Base-by-base conservation (phyloP, 306 rosid genomes). In the Clitoria ternatea region DNA sequence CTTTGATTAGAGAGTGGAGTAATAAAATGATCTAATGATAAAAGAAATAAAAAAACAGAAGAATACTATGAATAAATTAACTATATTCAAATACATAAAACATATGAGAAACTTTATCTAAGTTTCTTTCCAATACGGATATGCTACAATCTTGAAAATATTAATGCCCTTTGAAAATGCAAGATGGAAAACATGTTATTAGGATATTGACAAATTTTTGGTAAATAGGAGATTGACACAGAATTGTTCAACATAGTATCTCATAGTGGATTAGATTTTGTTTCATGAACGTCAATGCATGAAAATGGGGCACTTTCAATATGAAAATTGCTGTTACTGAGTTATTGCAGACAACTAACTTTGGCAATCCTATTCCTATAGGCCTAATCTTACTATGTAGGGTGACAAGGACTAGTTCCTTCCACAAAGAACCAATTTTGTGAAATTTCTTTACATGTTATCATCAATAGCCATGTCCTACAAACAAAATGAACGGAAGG, bases 401-500 rank as follows among this genome's bases (percentile, higher is more conserved):
- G 35, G 53, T 61, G 73, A 77, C 33, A 75, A 36, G 39, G 76
- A 65, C 81, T 20, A 32, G 33, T 42, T 64, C 30, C 67, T 75
- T 20, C 77, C 47, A 69, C 70, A 57, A 59, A 78, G 61, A 65
- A 65, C 75, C 74, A 64, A 53, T 42, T 49, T 61, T 70, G 77
- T 74, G 64, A 78, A 74, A 77, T 43, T 52, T n/a, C 13, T 40
- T 55, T 53, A 30, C 42, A 60, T 52, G 70, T 66, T 66, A 37
- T 50, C 56, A 61, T 70, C 75, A 74, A 73, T 78, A 44, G 59
- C 37, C 43, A 74, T 82, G 75, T 23, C 72, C 67, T 32, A 63
- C 57, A 50, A 63, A 50, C 79, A 70, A 79, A 79, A 72, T 78
- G 61, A 79, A 79, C 53, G 77, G 68, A 79, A 75, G 73, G 43